A percentile compares a stretch with the other conserved stretches of the same genome.
Conservation (phyloP, 257 asterid species). For the Petrea volubilis region DNA sequence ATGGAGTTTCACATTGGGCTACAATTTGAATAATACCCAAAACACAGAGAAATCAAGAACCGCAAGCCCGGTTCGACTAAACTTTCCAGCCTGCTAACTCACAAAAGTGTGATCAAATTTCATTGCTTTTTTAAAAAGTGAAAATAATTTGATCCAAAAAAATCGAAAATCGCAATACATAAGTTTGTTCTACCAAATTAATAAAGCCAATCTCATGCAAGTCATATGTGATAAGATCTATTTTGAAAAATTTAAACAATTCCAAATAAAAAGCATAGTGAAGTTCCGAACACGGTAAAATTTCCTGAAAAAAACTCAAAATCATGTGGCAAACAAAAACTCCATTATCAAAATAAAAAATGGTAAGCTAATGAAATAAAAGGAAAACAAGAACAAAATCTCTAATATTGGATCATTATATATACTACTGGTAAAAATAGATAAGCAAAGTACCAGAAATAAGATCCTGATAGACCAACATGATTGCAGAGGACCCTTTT, state of each 20-base stretch:
- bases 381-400: not conserved
- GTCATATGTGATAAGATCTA: not conserved
- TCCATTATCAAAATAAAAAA: not conserved
- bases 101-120: not conserved
- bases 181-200: not conserved
- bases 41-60: not conserved
- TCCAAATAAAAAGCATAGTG: not conserved
- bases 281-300: not conserved
- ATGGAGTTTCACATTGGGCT: no score
- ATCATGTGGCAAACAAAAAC: not conserved
- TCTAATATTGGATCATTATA: not conserved
- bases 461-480: conserved; percentile 65
- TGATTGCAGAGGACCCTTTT: conserved; percentile 19
- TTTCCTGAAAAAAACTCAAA: not conserved
- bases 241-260: not conserved
- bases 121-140: not conserved
- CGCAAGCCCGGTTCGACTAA: not conserved
- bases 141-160: not conserved
- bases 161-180: not conserved
- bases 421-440: not conserved
- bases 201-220: not conserved
- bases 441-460: conserved; percentile 29
- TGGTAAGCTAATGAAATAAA: not conserved
- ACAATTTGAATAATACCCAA: not conserved
- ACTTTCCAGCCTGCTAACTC: no score